Percentiles rank a stretch among this genome's conserved stretches.
Conservation (phyloP, 352 stramenopile genomes). For the Phytophthora brassicae region DNA sequence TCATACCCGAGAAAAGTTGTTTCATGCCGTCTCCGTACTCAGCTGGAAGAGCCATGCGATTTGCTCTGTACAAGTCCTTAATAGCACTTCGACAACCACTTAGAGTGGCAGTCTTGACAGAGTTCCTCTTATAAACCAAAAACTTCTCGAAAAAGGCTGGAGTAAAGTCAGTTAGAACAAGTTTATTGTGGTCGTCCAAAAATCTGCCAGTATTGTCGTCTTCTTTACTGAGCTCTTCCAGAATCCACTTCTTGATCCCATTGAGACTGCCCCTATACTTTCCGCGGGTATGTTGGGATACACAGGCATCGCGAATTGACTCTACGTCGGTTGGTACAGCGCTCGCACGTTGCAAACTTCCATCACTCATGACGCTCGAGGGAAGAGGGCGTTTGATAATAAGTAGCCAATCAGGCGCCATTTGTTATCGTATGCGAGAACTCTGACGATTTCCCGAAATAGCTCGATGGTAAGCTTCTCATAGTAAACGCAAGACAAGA, state of each 20-base stretch:
- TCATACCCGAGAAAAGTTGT: slow-evolving; percentile 18
- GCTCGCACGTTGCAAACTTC: too few species aligned
- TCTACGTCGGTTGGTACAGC: neutral
- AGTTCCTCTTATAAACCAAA: neutral
- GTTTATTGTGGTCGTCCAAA: neutral
- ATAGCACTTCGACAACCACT: slow-evolving; percentile 17
- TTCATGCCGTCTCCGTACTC: slow-evolving; percentile 5
- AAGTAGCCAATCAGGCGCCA: too few species aligned
- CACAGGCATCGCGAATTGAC: neutral
- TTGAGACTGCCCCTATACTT: neutral
- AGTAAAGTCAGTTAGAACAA: neutral
- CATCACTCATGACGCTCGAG: neutral
- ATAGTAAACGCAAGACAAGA: too few species aligned
- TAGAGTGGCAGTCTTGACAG: neutral
- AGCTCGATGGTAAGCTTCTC: too few species aligned
- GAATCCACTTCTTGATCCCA: neutral
- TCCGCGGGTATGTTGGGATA: neutral
- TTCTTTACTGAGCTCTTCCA: neutral
- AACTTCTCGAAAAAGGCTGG: neutral
- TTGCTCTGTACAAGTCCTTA: slow-evolving; percentile 5
- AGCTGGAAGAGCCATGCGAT: neutral
- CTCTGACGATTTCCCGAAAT: too few species aligned
- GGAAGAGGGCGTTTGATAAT: too few species aligned
- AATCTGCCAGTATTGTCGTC: neutral
- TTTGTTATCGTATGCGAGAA: too few species aligned